Base-by-base conservation (phyloP, 2,329 filamentous ascomycete genomes). In the Lasiodiplodia sp. region DNA sequence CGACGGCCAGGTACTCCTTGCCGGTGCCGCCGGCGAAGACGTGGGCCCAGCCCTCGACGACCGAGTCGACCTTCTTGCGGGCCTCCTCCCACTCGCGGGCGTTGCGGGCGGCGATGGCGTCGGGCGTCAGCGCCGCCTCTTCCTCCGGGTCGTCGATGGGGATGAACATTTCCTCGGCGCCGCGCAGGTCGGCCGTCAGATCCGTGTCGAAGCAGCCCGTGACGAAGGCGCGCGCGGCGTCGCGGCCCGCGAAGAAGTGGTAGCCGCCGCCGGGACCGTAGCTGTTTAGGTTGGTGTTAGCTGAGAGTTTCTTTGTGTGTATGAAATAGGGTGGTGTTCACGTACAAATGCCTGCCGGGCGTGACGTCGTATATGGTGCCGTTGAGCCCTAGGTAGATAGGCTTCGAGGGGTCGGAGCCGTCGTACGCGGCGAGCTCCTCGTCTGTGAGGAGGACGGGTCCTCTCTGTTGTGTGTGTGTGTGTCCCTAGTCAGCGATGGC, bases 191-290 rank as follows among this genome's bases (percentile, higher is more conserved):
- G 3, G 92, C 86, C 2, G 90, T 96, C 38, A 90, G 84, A 83
- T 99, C 96, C 71, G 93, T 91, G 49, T 88, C 83, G 82, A 99
- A 99, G 80, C 96, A 99, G 21, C 93, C 93, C 2, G 96, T 98
- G 23, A 99, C 89, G 80, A 94, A 99, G 23, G 91, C 93, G 60
- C 96, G 91, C 16, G 92, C 89, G 40, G 95, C 94, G 80, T 99
- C 96, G 71, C 86, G 86, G 70, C 95, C 96, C 0, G 94, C 88
- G 79, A 99, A 97, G 82, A 91, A 90, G 75, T 90, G 86, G 84
- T 99, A 99, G 47, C 89, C 89, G 4, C 94, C 96, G 34, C 93
- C 94, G 0, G 94, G 86, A 80, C 73, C 87, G 85, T 86, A 86
- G 69, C 64, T 70, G 60, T 18, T 37, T 25, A 23, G 38, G n/a